Conservation (phyloP, 306 rosid species). For the Casuarina glauca region DNA sequence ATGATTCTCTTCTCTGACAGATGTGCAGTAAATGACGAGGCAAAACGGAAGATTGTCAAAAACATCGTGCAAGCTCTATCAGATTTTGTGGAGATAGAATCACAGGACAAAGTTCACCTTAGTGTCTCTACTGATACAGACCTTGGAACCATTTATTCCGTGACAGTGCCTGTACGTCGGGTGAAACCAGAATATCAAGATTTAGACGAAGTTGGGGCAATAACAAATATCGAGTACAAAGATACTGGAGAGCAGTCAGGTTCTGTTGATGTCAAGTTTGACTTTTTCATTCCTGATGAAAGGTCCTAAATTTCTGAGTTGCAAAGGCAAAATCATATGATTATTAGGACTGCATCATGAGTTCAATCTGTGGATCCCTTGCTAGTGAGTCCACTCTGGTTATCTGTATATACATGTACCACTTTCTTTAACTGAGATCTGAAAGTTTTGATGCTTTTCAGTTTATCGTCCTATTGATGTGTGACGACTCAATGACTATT, state of each 20-base stretch:
- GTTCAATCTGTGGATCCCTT: conserved; percentile 11
- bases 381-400: conserved; percentile 14
- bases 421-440: background rate
- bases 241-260: conserved; percentile 72
- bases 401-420: conserved; percentile 36
- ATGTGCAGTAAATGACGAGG: conserved; percentile 92
- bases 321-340: background rate
- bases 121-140: conserved; percentile 87
- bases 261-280: conserved; percentile 58
- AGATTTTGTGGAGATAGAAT: conserved; percentile 95
- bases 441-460: conserved; percentile 19
- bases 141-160: conserved; percentile 90
- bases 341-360: too few relatives aligned
- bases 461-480: conserved; percentile 15
- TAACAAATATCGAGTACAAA: conserved; percentile 87
- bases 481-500: background rate
- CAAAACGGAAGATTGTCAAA: conserved; percentile 77
- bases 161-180: conserved; percentile 89
- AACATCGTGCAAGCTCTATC: conserved; percentile 78
- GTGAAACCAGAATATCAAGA: conserved; percentile 91
- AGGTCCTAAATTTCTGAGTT: conserved; percentile 17
- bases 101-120: conserved; percentile 89
- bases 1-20: conserved; percentile 95
- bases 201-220: conserved; percentile 64
- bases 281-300: conserved; percentile 54